phyloP scores from a whole-genome alignment of 768 basidiomycete genomes.

The Amanita fuliginea region DNA sequence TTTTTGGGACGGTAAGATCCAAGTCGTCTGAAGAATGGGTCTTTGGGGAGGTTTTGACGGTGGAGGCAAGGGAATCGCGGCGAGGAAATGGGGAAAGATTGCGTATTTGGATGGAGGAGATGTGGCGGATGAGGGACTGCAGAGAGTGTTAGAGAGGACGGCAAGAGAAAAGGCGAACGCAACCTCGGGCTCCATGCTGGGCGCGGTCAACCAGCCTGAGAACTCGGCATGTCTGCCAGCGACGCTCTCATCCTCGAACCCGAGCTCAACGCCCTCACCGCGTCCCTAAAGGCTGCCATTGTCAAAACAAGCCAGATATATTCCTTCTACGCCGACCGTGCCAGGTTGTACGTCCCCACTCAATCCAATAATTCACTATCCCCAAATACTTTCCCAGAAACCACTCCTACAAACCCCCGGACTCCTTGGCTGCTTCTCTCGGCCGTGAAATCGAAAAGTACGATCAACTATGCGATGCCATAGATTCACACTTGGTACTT shows the following conservation, averaged over 20 bases:
- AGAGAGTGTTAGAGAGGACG: neutral
- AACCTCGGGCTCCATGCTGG: neutral
- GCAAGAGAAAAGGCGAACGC: neutral
- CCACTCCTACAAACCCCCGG: constrained; percentile 51
- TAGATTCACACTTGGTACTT: constrained; percentile 63
- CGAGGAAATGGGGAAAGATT: constrained; percentile 81
- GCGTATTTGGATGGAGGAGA: constrained; percentile 61
- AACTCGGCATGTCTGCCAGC: constrained; percentile 9
- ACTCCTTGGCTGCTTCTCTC: constrained; percentile 49
- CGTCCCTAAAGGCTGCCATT: constrained; percentile 56
- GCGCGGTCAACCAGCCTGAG: neutral
- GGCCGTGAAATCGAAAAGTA: constrained; percentile 71
- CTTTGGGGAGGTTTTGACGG: constrained; percentile 53
- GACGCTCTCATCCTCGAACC: constrained; percentile 44
- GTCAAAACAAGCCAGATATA: constrained; percentile 66
- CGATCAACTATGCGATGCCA: constrained; percentile 68
- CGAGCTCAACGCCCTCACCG: constrained; percentile 50
- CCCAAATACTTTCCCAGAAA: constrained; percentile 12
- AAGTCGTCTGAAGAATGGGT: constrained; percentile 62
- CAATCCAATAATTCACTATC: neutral
- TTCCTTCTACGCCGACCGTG: constrained; percentile 54
- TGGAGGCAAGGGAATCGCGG: constrained; percentile 68
- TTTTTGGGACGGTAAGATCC: constrained; percentile 47
- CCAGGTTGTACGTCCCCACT: constrained; percentile 40
- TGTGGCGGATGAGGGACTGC: constrained; percentile 65